Evolutionary conservation across 495 filamentous ascomycete species (phyloP).

Genomic region (Aspergillus sclerotioniger): DNA sequence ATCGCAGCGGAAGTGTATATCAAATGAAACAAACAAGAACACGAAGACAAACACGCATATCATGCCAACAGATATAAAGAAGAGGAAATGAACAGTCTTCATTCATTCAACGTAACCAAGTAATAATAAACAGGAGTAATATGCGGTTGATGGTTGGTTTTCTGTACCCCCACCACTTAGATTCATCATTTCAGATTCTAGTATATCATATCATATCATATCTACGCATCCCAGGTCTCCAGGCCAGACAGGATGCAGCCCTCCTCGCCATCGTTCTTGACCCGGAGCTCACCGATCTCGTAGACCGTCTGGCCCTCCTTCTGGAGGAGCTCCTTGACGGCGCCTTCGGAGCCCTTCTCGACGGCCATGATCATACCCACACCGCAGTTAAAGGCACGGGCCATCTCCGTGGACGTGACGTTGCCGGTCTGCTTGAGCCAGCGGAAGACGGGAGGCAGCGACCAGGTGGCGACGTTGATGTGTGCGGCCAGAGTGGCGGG

Average conservation of each 20-base stretch:
- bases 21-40: constrained; percentile 1
- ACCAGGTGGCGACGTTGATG: constrained; percentile 72
- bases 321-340: constrained; percentile 50
- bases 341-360: constrained; percentile 51
- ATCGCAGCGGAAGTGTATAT: not conserved
- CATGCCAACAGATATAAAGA: not conserved
- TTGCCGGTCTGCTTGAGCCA: constrained; percentile 84
- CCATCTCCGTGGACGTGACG: constrained; percentile 73
- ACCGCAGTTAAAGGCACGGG: constrained; percentile 89
- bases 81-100: constrained; percentile 6
- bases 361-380: constrained; percentile 91
- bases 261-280: constrained; percentile 49
- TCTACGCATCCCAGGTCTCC: constrained; percentile 62
- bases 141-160: not conserved
- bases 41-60: not conserved
- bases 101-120: not conserved
- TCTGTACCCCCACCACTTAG: too few species aligned
- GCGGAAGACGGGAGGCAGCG: constrained; percentile 68
- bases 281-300: constrained; percentile 65
- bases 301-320: constrained; percentile 73
- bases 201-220: constrained; percentile 3
- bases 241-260: constrained; percentile 69
- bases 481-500: constrained; percentile 70
- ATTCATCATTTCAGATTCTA: not conserved
- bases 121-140: constrained; percentile 7